Percentiles rank a stretch among this genome's conserved stretches.
Conservation (phyloP, 257 asterid genomes). For the Scutellaria barbata region DNA sequence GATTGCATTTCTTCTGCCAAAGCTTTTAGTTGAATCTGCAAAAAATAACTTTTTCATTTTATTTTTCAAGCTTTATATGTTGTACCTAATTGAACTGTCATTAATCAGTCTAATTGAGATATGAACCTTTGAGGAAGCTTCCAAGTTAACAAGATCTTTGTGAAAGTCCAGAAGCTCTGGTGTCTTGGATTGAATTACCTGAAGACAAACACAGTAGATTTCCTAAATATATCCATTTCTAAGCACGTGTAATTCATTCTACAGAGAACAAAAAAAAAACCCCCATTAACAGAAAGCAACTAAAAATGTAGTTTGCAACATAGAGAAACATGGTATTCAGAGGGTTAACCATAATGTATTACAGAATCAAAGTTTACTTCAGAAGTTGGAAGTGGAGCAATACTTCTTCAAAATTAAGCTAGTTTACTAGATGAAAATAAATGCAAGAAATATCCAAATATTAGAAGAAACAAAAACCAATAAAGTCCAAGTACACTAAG, state of each 20-base stretch:
- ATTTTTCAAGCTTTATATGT: not conserved
- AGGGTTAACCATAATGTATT: too few species aligned
- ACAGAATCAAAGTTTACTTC: too few species aligned
- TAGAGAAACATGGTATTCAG: too few species aligned
- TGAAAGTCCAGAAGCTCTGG: conserved; percentile 55
- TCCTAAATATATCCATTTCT: conserved; percentile 4
- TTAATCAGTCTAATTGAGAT: conserved; percentile 13
- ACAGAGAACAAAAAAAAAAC: not conserved
- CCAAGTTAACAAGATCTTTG: conserved; percentile 51
- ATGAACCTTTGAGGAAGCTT: conserved; percentile 63
- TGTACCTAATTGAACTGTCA: not conserved
- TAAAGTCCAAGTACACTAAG: not conserved
- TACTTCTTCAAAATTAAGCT: not conserved
- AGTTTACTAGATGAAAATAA: not conserved
- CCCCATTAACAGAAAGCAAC: not conserved
- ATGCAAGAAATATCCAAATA: not conserved
- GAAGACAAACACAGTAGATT: conserved; percentile 25
- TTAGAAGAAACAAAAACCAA: not conserved
- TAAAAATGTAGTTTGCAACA: too few species aligned
- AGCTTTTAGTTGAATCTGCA: conserved; percentile 86
- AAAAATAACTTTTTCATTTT: conserved; percentile 24
- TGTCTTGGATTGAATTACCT: conserved; percentile 50
- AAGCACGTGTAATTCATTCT: not conserved
- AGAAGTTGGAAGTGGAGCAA: too few species aligned
- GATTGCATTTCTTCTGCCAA: conserved; percentile 98